Conservation (phyloP, 768 basidiomycete genomes). For the Hortiboletus campestris region DNA sequence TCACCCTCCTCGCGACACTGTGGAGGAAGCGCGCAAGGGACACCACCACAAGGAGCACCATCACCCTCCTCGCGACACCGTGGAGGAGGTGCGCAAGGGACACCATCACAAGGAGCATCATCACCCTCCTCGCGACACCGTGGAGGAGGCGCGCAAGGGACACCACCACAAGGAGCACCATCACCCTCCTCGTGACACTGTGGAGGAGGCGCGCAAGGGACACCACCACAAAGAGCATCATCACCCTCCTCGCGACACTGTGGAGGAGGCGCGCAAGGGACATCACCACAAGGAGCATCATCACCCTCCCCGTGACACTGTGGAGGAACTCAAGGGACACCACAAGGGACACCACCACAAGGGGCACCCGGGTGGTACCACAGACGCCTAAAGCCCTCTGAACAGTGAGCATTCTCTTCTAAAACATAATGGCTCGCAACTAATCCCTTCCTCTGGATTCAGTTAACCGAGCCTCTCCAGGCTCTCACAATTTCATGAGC, state of each 20-base stretch:
- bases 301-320: not conserved
- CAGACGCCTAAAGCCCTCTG: not conserved
- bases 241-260: not conserved
- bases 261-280: too few relatives aligned
- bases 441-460: not conserved
- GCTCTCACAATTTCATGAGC: not conserved
- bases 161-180: not conserved
- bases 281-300: not conserved
- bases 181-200: not conserved
- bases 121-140: not conserved
- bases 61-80: not conserved
- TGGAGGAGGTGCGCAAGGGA: not conserved
- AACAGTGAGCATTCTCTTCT: not conserved
- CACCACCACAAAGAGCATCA: not conserved
- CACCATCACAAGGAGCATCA: not conserved
- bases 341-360: not conserved
- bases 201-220: not conserved
- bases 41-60: not conserved
- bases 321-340: not conserved
- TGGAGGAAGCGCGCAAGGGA: not conserved
- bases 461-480: not conserved
- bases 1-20: not conserved
- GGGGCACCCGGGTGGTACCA: not conserved
- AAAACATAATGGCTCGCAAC: not conserved
- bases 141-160: not conserved